Evolutionary conservation across 2,329 filamentous ascomycete species (phyloP).

Genomic region (Diplodia scrobiculata): DNA sequence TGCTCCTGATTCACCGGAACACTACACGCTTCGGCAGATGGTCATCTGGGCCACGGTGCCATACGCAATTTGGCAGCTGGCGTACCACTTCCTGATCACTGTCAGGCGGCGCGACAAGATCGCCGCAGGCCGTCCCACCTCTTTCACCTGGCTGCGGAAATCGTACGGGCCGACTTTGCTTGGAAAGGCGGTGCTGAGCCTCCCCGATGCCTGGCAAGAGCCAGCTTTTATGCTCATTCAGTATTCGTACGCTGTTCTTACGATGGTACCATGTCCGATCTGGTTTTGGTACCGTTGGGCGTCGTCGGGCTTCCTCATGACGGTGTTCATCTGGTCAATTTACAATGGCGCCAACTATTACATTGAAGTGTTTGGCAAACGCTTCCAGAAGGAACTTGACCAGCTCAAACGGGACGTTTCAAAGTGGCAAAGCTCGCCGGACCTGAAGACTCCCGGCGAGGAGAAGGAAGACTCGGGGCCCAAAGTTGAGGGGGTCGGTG

Average conservation of each 20-base stretch:
- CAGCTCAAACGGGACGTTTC: constrained; percentile 83
- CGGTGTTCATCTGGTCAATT: constrained; percentile 90
- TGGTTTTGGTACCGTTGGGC: constrained; percentile 92
- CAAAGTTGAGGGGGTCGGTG: constrained; percentile 12
- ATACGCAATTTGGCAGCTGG: constrained; percentile 88
- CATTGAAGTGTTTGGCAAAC: constrained; percentile 94
- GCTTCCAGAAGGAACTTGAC: constrained; percentile 95
- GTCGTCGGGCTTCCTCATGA: constrained; percentile 72
- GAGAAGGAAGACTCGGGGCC: not conserved
- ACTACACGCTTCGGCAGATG: constrained; percentile 82
- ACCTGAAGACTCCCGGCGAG: constrained; percentile 24
- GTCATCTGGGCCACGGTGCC: constrained; percentile 91
- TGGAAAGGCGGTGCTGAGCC: constrained; percentile 77
- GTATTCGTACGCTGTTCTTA: constrained; percentile 84
- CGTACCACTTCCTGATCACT: constrained; percentile 93
- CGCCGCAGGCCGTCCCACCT: constrained; percentile 89
- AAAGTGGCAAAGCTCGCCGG: constrained; percentile 69
- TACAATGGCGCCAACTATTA: constrained; percentile 98
- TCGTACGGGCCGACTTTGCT: constrained; percentile 90
- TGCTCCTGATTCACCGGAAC: constrained; percentile 69
- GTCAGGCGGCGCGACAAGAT: constrained; percentile 95
- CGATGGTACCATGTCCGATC: constrained; percentile 89
- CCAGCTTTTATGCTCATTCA: constrained; percentile 95
- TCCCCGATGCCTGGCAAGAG: constrained; percentile 77
- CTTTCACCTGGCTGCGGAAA: constrained; percentile 92